Percentiles rank a stretch among this genome's conserved stretches.
These are phyloP conservation scores for Astathelohania contejeani DNA, from an alignment of 371 early-diverging fungal genomes.

Conservation along the genomic window DNA sequence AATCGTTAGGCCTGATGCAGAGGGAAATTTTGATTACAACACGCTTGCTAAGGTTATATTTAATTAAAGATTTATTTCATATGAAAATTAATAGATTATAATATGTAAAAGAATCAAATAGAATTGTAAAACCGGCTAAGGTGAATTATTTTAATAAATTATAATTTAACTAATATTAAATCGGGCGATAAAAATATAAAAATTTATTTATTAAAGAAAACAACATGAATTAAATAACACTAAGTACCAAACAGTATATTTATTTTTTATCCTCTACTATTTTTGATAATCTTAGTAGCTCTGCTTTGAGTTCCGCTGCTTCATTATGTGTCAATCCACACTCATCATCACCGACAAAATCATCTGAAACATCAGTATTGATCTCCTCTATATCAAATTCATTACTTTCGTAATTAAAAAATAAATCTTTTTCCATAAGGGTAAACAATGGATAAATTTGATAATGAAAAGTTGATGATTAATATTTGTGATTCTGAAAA, in stretches of 20 bases:
- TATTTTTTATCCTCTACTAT: too few species aligned
- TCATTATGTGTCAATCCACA: neutral
- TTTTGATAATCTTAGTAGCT: neutral
- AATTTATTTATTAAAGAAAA: too few species aligned
- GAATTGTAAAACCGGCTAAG: too few species aligned
- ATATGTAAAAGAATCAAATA: too few species aligned
- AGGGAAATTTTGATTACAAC: constrained; percentile 39
- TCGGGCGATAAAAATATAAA: too few species aligned
- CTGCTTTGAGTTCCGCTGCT: constrained; percentile 5
- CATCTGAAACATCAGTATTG: neutral
- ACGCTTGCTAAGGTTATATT: constrained; percentile 17
- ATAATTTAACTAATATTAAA: too few species aligned
- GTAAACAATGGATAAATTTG: constrained; percentile 5
- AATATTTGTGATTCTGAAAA: neutral
- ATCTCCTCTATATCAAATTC: neutral
- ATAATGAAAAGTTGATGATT: constrained; percentile 7
- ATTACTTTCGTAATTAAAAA: constrained; percentile 2
- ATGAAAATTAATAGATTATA: too few species aligned
- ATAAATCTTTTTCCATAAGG: constrained; percentile 1
- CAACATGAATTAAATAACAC: too few species aligned
- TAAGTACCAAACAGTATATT: too few species aligned
- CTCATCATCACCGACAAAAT: neutral
- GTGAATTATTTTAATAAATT: too few species aligned
- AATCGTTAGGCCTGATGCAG: constrained; percentile 33
- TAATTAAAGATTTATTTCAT: too few species aligned